Conservation (phyloP, 768 basidiomycete species). For the Agaricus subrufescens region DNA sequence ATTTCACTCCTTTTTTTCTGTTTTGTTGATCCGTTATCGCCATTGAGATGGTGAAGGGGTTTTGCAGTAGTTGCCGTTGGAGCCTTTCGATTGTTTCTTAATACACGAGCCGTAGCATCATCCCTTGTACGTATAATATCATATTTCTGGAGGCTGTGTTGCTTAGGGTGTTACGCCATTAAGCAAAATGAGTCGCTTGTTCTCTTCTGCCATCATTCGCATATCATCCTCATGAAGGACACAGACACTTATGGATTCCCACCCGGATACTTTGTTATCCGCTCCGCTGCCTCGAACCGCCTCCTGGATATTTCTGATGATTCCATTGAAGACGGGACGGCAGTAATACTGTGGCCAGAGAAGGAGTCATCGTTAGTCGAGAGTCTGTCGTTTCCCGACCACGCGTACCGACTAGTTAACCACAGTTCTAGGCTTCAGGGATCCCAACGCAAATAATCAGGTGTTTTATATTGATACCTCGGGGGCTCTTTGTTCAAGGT, state of each 20-base stretch:
- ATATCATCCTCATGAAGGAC: constrained; percentile 14
- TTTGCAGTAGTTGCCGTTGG: neutral
- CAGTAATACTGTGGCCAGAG: constrained; percentile 63
- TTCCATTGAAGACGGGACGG: constrained; percentile 53
- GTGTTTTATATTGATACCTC: constrained; percentile 82
- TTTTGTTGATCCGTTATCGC: constrained; percentile 1
- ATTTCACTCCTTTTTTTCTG: neutral
- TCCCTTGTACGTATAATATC: constrained; percentile 3
- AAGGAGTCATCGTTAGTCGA: constrained; percentile 78
- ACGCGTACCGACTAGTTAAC: neutral
- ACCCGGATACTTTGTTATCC: constrained; percentile 60
- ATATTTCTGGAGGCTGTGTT: neutral
- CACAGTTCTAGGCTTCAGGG: constrained; percentile 26
- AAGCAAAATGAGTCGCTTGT: no score
- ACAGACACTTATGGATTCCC: constrained; percentile 33
- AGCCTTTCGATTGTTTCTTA: constrained; percentile 3
- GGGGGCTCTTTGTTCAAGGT: constrained; percentile 72
- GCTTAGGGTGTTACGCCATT: no score
- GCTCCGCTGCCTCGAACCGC: constrained; percentile 47
- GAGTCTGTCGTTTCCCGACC: constrained; percentile 38
- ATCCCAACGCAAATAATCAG: constrained; percentile 69
- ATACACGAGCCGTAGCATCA: constrained; percentile 2
- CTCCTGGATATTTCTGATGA: constrained; percentile 55
- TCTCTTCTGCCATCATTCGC: neutral
- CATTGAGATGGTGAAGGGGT: neutral